These are phyloP conservation scores for Naegleria lovaniensis DNA, from an alignment of 208 protist species.

Conservation along the genomic window DNA sequence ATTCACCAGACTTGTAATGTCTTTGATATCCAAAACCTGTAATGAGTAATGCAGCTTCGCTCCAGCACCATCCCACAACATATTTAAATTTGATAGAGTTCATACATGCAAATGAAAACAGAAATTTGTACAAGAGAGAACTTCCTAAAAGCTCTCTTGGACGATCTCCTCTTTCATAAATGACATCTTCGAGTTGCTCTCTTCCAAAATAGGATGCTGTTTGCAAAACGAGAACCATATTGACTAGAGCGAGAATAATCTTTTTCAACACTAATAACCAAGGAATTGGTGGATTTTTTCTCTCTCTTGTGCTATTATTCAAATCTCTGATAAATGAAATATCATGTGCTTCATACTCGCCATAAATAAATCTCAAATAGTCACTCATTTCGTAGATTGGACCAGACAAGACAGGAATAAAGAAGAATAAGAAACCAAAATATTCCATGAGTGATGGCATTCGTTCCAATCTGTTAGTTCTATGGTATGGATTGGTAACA, in stretches of 20 bases:
- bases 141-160: not conserved
- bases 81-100: not conserved
- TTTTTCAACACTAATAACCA: not conserved
- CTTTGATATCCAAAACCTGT: not conserved
- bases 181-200: not conserved
- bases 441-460: conserved; percentile 50
- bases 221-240: not conserved
- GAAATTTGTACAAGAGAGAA: not conserved
- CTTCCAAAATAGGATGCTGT: not conserved
- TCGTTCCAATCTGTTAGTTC: conserved; percentile 35
- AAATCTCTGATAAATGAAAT: not conserved
- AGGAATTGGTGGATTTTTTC: not conserved
- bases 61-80: not conserved
- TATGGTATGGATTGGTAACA: conserved; percentile 34
- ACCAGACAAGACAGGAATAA: conserved; percentile 46
- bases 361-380: conserved; percentile 40
- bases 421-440: conserved; percentile 52
- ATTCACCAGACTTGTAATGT: not conserved
- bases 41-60: not conserved
- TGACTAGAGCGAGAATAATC: not conserved
- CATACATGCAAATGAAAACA: not conserved
- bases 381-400: conserved; percentile 50
- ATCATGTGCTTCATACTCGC: not conserved
- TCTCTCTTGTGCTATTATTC: not conserved
- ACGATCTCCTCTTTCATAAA: not conserved